Base-by-base conservation (phyloP, 2,329 filamentous ascomycete species). In the Seiridium cupressi region DNA sequence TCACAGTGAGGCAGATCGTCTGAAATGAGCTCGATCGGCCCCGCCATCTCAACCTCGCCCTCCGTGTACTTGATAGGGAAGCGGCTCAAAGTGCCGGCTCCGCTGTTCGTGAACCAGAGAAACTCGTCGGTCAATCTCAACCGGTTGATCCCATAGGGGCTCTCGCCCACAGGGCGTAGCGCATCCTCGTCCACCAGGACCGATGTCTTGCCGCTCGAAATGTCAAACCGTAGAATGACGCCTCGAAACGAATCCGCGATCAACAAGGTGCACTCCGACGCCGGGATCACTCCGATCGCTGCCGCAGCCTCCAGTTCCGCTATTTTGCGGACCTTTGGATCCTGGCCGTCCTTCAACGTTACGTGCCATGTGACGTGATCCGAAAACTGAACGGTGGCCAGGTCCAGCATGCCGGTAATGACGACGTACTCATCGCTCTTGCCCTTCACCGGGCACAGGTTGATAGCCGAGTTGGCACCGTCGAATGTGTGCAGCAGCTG, bases 91-190 rank as follows among this genome's bases (percentile, higher is more conserved):
- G 31, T 64, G 58, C 71, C 71, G 11, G 57, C 61, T 53, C 70
- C 68, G 18, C 65, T 71, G 46, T 73, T 73, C 9, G 69, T 71
- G 60, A 70, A 73, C 61, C 68, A 72, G 3, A 72, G 44, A 54
- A 56, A 67, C 34, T 63, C 55, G 8, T 61, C 66, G 35, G 64
- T 59, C 36, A 73, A 35, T n/a, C 66, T 63, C 6, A 72, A 44
- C 5, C 68, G 64, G 61, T 71, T 73, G 4, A 73, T 58, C 31
- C 71, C 70, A 35, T 32, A 55, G 40, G 69, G 72, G 55, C 64
- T 62, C 3, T 68, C 70, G 3, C 53, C 35, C 6, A 62, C 61
- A 3, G 55, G 49, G 53, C 61, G 62, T 68, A 73, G 70, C 18
- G 62, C 58, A 8, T 69, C 63, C 51, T 72, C 66, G 26, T 65